These are phyloP conservation scores for Rhinocladiella mackenziei DNA, from an alignment of 2,329 filamentous ascomycete species.

Conservation along the genomic window DNA sequence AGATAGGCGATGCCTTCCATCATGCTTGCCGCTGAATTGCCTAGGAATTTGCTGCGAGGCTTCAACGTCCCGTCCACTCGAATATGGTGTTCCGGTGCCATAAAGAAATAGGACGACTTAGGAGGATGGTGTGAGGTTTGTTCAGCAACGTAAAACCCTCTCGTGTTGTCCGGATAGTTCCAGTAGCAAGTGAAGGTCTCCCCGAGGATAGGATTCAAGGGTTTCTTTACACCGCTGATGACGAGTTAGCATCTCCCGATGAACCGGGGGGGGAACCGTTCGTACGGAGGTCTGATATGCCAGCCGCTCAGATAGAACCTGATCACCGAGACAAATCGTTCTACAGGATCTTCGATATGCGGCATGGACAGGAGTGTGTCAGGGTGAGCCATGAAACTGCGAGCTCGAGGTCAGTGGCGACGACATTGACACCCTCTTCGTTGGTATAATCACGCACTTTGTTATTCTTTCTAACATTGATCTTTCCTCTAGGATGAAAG, in stretches of 20 bases:
- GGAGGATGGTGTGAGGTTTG: conserved; percentile 98
- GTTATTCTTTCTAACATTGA: conserved; percentile 99
- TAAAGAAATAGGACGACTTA: conserved; percentile 99
- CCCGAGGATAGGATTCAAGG: conserved; percentile 90
- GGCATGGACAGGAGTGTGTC: conserved; percentile 90
- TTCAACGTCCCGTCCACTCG: conserved; percentile 94
- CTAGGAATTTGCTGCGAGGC: conserved; percentile 88
- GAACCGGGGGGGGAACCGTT: conserved; percentile 26
- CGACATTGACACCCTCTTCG: conserved; percentile 5
- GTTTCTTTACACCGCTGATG: conserved; percentile 89
- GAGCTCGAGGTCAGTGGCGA: conserved; percentile 25
- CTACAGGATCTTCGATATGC: conserved; percentile 77
- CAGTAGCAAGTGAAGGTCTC: conserved; percentile 95
- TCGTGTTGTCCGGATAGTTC: conserved; percentile 79
- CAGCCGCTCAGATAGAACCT: conserved; percentile 98
- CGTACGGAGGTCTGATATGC: conserved; percentile 96
- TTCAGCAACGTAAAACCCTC: conserved; percentile 92
- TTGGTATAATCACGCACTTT: conserved; percentile 67
- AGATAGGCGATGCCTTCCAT: conserved; percentile 96
- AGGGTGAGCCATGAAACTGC: conserved; percentile 97
- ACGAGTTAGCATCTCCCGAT: conserved; percentile 17
- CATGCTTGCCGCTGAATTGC: conserved; percentile 94
- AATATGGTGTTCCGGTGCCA: conserved; percentile 89
- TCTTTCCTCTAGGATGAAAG: conserved; percentile 94
- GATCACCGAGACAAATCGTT: conserved; percentile 89